Evolutionary conservation across 805 yeast genomes (phyloP), one percentile per base, ranked within the genome.

Genomic region (Starmerella sp.): DNA sequence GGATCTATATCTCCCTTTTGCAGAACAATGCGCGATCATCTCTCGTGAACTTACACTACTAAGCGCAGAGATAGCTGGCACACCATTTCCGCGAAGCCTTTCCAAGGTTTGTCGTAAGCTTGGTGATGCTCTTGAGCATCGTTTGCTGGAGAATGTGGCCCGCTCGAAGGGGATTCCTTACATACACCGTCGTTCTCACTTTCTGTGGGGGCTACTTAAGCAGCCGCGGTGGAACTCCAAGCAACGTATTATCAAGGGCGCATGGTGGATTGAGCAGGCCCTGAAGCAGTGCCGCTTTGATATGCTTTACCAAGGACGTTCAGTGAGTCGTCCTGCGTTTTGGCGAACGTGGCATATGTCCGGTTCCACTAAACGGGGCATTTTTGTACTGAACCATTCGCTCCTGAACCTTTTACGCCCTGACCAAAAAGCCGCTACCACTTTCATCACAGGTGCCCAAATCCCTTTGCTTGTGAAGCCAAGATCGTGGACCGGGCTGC

Each of bases 391-490:
- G 62, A 80, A 80, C 56, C 95, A 86, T 63, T 77, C 85, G 5
- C 86, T 84, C 65, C 87, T 84, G 66, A 83, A 79, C 62, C 75
- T 76, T 46, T 76, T 78, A 50, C 91, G 95, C 43, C 22, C 11
- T 15, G 39, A 77, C 78, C 52, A 81, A 80, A 64, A 69, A 84
- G 38, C 95, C 95, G 48, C 79, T 84, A 9, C 5, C 30, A 22
- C 14, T 17, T 72, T 87, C 57, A 81, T 56, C 3, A 45, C 79
- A 58, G 67, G 84, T 7, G 91, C 85, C 65, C 77, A 78, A 58
- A 73, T 88, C 51, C 97, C 97, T 9, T 86, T 87, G 95, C 72
- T 89, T 47, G 81, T 83, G 5, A 77, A 78, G 53, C 96, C 96
- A 31, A 73, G 80, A 55, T 84, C 84, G 10, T 89, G 97, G 97